Conservation (phyloP, 192 early-diverging fungal species). For the Coemansia sp. region DNA sequence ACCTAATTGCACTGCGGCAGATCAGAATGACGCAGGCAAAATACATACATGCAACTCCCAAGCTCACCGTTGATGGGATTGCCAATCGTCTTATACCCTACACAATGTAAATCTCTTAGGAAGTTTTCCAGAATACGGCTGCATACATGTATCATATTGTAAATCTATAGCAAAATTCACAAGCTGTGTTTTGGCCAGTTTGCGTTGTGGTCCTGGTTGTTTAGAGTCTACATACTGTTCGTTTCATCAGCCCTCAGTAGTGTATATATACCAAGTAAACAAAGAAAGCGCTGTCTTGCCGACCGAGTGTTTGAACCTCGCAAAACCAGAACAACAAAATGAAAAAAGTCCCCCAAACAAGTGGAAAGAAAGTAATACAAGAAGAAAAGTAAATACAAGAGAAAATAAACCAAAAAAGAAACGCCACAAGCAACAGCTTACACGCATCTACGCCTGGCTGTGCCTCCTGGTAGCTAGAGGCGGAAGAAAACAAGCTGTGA, state of each 20-base stretch:
- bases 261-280: not conserved
- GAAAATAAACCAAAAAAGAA: too few species aligned
- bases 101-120: not conserved
- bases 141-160: constrained; percentile 3
- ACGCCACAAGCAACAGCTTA: too few species aligned
- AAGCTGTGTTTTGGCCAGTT: too few species aligned
- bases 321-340: not conserved
- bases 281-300: not conserved
- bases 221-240: constrained; percentile 5
- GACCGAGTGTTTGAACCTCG: too few species aligned
- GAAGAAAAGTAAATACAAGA: too few species aligned
- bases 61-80: constrained; percentile 29
- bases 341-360: not conserved
- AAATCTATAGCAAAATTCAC: not conserved
- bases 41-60: constrained; percentile 23
- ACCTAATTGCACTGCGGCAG: constrained; percentile 2
- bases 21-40: constrained; percentile 22
- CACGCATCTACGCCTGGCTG: too few species aligned
- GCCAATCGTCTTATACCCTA: constrained; percentile 35
- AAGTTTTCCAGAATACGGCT: too few species aligned
- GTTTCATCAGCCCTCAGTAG: constrained; percentile 7
- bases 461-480: too few species aligned
- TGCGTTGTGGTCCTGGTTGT: not conserved
- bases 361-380: not conserved
- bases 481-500: too few species aligned